Percentiles rank a stretch among this genome's conserved stretches.
phyloP scores from a whole-genome alignment of 2,329 filamentous ascomycete species.

The Cordyceps cateniannulata region DNA sequence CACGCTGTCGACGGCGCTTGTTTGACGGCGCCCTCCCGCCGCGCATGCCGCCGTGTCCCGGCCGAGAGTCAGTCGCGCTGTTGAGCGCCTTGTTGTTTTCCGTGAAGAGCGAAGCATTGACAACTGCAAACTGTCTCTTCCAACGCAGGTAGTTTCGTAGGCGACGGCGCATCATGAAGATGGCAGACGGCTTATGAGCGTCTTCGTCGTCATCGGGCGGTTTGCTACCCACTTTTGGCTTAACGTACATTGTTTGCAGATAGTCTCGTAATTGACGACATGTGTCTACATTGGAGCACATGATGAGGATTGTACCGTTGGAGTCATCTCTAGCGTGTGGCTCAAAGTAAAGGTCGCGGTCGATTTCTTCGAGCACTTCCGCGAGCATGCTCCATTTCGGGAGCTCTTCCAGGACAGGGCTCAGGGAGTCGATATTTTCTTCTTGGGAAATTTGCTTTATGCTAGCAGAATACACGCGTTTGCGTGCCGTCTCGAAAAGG shows the following conservation, averaged over 20 bases:
- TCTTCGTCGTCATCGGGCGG: constrained; percentile 38
- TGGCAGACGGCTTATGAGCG: constrained; percentile 60
- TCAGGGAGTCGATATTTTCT: constrained; percentile 53
- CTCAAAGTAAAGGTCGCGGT: constrained; percentile 81
- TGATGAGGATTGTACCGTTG: constrained; percentile 87
- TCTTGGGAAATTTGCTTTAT: constrained; percentile 45
- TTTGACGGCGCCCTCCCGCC: constrained; percentile 64
- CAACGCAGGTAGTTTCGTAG: constrained; percentile 82
- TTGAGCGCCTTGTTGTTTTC: constrained; percentile 75
- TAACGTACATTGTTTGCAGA: constrained; percentile 81
- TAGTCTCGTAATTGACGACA: constrained; percentile 88
- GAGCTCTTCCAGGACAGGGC: constrained; percentile 83
- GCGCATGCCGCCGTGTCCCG: constrained; percentile 39
- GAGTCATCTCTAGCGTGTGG: constrained; percentile 71
- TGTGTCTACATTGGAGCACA: constrained; percentile 85
- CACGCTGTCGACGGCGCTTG: constrained; percentile 78
- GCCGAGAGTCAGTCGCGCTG: constrained; percentile 54
- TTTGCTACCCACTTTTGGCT: constrained; percentile 39
- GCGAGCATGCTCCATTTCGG: constrained; percentile 88
- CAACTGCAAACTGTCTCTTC: constrained; percentile 83
- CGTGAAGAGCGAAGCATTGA: constrained; percentile 70
- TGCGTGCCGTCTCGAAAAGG: constrained; percentile 85
- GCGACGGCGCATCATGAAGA: constrained; percentile 84
- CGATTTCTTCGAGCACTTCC: constrained; percentile 91
- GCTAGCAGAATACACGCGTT: constrained; percentile 73